Conservation (phyloP, 805 yeast genomes). For the Barnettozyma vustinii region DNA sequence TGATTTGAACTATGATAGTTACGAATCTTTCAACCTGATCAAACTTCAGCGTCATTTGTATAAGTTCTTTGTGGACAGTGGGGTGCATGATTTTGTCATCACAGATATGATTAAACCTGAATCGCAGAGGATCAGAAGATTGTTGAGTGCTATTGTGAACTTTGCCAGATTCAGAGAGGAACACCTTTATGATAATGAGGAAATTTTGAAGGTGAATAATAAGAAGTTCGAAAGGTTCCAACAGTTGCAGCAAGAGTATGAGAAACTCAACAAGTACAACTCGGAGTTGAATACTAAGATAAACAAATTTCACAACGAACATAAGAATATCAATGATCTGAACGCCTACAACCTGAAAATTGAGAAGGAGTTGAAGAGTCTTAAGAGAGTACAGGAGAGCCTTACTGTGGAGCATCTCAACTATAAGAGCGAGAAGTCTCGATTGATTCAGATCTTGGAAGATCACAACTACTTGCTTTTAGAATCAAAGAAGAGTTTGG, state of each 20-base stretch:
- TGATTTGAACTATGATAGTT: constrained; percentile 11
- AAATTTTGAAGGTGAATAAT: constrained; percentile 51
- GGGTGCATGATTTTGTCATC: constrained; percentile 70
- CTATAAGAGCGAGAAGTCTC: constrained; percentile 59
- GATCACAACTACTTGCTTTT: constrained; percentile 51
- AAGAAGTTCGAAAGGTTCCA: constrained; percentile 40
- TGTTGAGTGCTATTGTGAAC: constrained; percentile 78
- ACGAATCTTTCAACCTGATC: constrained; percentile 43
- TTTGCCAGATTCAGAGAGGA: constrained; percentile 82
- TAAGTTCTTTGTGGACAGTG: constrained; percentile 64
- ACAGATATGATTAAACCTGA: constrained; percentile 78
- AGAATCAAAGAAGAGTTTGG: constrained; percentile 54
- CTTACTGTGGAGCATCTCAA: constrained; percentile 55
- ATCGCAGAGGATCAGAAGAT: constrained; percentile 52
- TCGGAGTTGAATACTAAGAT: constrained; percentile 23
- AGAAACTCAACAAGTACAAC: constrained; percentile 28
- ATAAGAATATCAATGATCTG: constrained; percentile 32
- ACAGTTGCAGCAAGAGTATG: constrained; percentile 37
- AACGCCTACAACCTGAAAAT: constrained; percentile 47
- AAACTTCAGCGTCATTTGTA: constrained; percentile 55
- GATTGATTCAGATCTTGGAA: constrained; percentile 53
- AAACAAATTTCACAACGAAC: neutral
- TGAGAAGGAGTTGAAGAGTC: constrained; percentile 55
- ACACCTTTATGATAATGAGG: constrained; percentile 63
- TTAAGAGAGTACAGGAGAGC: constrained; percentile 58